Evolutionary conservation across 805 yeast species (phyloP).

Genomic region (Candida rishiriensis): DNA sequence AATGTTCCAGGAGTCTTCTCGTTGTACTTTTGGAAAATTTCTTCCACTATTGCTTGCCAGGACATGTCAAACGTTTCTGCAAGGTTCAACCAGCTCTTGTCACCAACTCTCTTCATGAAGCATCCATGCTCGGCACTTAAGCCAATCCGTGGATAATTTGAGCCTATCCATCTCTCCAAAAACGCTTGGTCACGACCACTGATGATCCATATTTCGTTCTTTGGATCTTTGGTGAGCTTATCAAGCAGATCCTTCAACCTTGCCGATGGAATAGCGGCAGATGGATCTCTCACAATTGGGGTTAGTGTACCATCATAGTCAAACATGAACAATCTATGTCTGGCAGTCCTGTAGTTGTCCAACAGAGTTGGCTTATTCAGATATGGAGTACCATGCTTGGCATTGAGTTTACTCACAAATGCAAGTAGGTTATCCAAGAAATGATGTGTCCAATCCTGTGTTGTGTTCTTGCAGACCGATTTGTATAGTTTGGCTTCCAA

Average conservation of each 20-base stretch:
- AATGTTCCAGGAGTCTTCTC: conserved; percentile 87
- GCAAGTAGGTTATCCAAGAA: conserved; percentile 43
- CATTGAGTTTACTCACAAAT: conserved; percentile 30
- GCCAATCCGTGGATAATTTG: conserved; percentile 58
- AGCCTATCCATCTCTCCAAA: conserved; percentile 83
- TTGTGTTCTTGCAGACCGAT: conserved; percentile 64
- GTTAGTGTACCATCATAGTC: conserved; percentile 98
- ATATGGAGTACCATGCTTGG: conserved; percentile 69
- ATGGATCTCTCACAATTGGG: conserved; percentile 94
- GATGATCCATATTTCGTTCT: conserved; percentile 89
- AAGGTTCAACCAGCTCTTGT: conserved; percentile 73
- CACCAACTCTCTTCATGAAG: conserved; percentile 72
- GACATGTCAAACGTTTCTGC: conserved; percentile 84
- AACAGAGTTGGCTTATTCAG: conserved; percentile 66
- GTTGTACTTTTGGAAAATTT: conserved; percentile 68
- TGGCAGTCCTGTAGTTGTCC: conserved; percentile 53
- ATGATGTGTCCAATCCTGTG: conserved; percentile 73
- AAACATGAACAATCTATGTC: conserved; percentile 75
- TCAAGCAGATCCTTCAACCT: conserved; percentile 57
- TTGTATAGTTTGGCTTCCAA: conserved; percentile 54
- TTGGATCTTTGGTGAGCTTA: conserved; percentile 64
- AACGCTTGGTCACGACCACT: conserved; percentile 93
- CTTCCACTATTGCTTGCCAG: conserved; percentile 85
- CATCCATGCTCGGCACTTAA: conserved; percentile 98
- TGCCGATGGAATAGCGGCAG: conserved; percentile 94